Base-by-base conservation (phyloP, 2,329 filamentous ascomycete genomes). In the Cadophora gregata region DNA sequence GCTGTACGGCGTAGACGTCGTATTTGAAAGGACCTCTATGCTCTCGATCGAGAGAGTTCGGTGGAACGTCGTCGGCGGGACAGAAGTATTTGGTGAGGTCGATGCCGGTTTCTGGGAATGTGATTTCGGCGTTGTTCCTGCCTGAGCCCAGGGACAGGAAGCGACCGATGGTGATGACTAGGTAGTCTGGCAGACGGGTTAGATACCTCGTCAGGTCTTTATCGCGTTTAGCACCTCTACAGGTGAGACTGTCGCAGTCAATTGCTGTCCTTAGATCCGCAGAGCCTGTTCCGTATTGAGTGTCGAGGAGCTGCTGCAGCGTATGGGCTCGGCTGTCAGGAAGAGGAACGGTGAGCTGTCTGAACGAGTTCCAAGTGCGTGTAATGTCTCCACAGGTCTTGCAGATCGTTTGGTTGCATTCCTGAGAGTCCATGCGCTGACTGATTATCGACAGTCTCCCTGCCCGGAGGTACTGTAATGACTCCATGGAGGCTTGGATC, bases 1-100 rank as follows among this genome's bases (percentile, higher is more conserved):
- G 67, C 19, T 96, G 87, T 7, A 97, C 90, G 1, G 90, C 95
- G 76, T 97, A 97, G 62, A 92, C 90, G 75, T 97, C 90, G 78
- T 97, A 99, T 5, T 83, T 81, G 75, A 91, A 93, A 0, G 91
- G 90, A 0, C 79, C 80, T 73, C 78, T 65, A 82, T 81, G 67
- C 78, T 76, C 47, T 78, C 72, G 6, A 76, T 78, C 19, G 72
- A 76, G 36, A 64, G 29, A 10, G 33, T 64, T 21, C 45, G 25
- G 16, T 67, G 76, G 77, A 77, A 62, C 76, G 80, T 64, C 73
- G 21, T 80, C 62, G 73, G 77, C 67, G 14, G 75, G 75, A 67
- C 81, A 76, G 67, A 80, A 82, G 72, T 80, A 83, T 6, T 76
- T 79, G 9, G 79, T 81, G 31, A 88, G 78, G 73, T 64, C 76